These are phyloP conservation scores for Saksenaea oblongispora DNA, from an alignment of 371 early-diverging fungal species.

Conservation along the genomic window DNA sequence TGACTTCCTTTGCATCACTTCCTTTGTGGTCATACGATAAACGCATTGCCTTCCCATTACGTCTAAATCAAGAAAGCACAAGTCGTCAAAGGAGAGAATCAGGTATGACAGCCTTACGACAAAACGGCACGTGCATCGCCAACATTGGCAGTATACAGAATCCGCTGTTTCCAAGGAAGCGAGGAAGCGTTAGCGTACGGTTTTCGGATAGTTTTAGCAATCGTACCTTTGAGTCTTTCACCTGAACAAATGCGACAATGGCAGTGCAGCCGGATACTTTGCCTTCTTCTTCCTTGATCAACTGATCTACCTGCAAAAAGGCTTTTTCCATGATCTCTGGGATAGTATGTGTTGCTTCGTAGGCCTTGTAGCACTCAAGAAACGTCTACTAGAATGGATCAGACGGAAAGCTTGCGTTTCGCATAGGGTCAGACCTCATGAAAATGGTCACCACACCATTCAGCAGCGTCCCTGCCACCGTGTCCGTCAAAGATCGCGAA, in stretches of 20 bases:
- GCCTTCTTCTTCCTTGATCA: conserved; percentile 71
- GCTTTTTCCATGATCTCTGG: conserved; percentile 84
- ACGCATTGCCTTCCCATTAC: conserved; percentile 82
- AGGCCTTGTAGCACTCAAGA: conserved; percentile 17
- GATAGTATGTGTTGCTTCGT: conserved; percentile 38
- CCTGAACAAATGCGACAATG: conserved; percentile 77
- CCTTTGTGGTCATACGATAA: conserved; percentile 98
- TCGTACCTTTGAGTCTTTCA: conserved; percentile 40
- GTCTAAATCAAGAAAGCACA: conserved; percentile 47
- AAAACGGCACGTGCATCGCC: conserved; percentile 97
- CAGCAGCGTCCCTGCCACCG: conserved; percentile 94
- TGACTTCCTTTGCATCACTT: conserved; percentile 85
- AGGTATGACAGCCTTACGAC: conserved; percentile 49
- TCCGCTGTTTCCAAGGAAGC: conserved; percentile 56
- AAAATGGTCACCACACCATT: conserved; percentile 93
- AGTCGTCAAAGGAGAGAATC: background rate
- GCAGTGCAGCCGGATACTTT: conserved; percentile 93
- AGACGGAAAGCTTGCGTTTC: background rate
- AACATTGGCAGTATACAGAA: conserved; percentile 92
- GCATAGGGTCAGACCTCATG: conserved; percentile 61
- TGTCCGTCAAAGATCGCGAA: conserved; percentile 98
- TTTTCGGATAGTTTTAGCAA: background rate
- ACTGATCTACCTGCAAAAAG: conserved; percentile 82
- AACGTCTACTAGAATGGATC: conserved; percentile 13
- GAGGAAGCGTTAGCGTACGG: background rate